Evolutionary conservation across 2,329 filamentous ascomycete species (phyloP).

Genomic region (Paraphoma sp.): DNA sequence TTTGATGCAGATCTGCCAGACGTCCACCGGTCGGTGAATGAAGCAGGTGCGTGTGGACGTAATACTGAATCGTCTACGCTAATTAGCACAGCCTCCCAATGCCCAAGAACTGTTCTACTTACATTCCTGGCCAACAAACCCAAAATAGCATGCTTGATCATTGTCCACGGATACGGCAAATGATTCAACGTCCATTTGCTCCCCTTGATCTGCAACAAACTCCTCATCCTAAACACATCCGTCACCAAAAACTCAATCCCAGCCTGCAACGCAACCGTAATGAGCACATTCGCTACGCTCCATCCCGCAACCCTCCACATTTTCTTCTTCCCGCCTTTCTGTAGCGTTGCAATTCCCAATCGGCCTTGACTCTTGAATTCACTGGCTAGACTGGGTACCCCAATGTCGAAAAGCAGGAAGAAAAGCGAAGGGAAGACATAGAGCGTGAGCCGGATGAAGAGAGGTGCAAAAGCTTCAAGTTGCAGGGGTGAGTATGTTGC

Average conservation of each 20-base stretch:
- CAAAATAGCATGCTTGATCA: conserved; percentile 61
- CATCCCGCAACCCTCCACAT: conserved; percentile 60
- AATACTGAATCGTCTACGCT: conserved; percentile 69
- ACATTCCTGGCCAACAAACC: conserved; percentile 66
- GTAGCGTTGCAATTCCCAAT: conserved; percentile 53
- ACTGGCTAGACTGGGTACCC: conserved; percentile 72
- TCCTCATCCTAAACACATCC: conserved; percentile 59
- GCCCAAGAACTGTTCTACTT: conserved; percentile 20
- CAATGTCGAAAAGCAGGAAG: conserved; percentile 75
- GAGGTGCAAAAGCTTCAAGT: conserved; percentile 75
- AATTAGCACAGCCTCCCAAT: conserved; percentile 5
- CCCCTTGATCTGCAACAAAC: conserved; percentile 64
- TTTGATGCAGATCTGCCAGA: conserved; percentile 51
- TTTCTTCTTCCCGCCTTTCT: conserved; percentile 49
- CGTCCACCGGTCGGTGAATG: conserved; percentile 56
- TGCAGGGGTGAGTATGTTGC: conserved; percentile 76
- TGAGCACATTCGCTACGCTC: conserved; percentile 61
- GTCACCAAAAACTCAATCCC: conserved; percentile 63
- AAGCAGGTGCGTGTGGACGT: conserved; percentile 74
- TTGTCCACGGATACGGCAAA: conserved; percentile 68
- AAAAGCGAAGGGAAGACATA: conserved; percentile 75
- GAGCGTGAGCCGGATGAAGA: conserved; percentile 71
- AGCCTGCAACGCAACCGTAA: conserved; percentile 62
- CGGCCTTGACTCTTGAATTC: conserved; percentile 72
- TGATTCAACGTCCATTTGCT: conserved; percentile 66